Evolutionary conservation across 192 early-diverging fungal genomes (phyloP), one percentile per base, ranked within the genome.

Genomic region (Podila epicladia): DNA sequence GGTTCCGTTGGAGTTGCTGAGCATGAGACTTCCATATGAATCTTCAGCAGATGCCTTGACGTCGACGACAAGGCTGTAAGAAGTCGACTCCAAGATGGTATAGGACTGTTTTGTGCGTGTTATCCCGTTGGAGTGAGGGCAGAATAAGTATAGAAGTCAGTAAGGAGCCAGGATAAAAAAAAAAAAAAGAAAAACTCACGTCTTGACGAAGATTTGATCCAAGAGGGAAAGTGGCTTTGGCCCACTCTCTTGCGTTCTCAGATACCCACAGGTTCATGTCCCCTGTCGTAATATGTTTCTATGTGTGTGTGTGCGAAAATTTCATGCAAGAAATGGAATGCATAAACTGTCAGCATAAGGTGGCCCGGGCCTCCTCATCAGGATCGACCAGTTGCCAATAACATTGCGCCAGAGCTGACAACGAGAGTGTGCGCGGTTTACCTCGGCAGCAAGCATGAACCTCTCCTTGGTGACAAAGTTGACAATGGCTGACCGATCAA

Each of bases 1-100:
- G 1, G 90, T 95, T 63, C 97, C 97, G 57, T 96, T 92, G 6
- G 95, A 95, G 79, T 95, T 95, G 20, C 96, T 98, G 24, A 90
- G 68, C 82, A 91, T 96, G 58, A 99, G 85, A 17, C 89, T 87
- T 19, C 96, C 96, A 28, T 84, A 89, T 2, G 84, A 55, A 38
- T 82, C 72, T 5, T 72, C 67, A 0, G 73, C 63, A n/a, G 85
- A 67, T 28, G 75, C 71, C 5, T 80, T 67, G 9, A 96, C 87
- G 73, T 95, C 95, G 11, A 98, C 90, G 31, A 94, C 75, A 48
- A 98, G 83, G 20, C 94, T 86, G 58, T 93, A 80, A 8, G 86
- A 68, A 9, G 91, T 88, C 7, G 96, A 96, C 73, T 97, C 95
- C 24, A 97, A 86, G 48, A 97, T 88, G 19, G 96, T 96, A 83